Base-by-base conservation (phyloP, 768 basidiomycete species). In the Calocera viscosa region DNA sequence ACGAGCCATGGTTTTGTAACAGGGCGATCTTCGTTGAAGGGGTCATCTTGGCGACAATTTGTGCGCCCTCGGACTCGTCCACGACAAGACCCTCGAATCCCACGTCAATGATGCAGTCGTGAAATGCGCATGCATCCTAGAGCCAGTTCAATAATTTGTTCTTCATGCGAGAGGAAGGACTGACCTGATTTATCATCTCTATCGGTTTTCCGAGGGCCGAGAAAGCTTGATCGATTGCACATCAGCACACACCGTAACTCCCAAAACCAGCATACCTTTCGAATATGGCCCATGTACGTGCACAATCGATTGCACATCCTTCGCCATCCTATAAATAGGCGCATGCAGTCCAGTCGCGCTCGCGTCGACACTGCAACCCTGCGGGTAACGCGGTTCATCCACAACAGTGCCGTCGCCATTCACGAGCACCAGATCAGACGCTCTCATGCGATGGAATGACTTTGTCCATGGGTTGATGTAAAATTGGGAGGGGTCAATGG, bases 391-490 rank as follows among this genome's bases (percentile, higher is more conserved):
- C 14, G 14, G 14, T 5, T 60, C 53, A 5, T 60, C 14, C 53
- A 60, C 53, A 11, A 60, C 53, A 10, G 11, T 26, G 2, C 53
- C 53, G 26, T 60, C 53, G 11, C 26, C 53, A 22, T 60, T 32
- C 24, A 60, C 53, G 2, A 60, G 19, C 10, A 60, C 53, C 8
- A 60, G 53, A 26, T 60, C 53, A 5, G 53, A 60, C 3, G 53
- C 53, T 60, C 30, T 60, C 53, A 60, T 60, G 2, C 53, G 11
- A 32, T 5, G 30, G 53, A 60, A 60, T 5, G 53, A 60, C 30
- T 60, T 60, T 2, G 53, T 28, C 53, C 53, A 60, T 30, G 53
- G 53, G 26, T 60, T 60, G 53, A 60, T 60, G 53, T 60, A 60
- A 22, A 60, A 60, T 60, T 60, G 14, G 3, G 11, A 14, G 30